A percentile compares a stretch with the other conserved stretches of the same genome.
These are phyloP conservation scores for Datura wrightii DNA, from an alignment of 257 asterid genomes.

Conservation along the genomic window DNA sequence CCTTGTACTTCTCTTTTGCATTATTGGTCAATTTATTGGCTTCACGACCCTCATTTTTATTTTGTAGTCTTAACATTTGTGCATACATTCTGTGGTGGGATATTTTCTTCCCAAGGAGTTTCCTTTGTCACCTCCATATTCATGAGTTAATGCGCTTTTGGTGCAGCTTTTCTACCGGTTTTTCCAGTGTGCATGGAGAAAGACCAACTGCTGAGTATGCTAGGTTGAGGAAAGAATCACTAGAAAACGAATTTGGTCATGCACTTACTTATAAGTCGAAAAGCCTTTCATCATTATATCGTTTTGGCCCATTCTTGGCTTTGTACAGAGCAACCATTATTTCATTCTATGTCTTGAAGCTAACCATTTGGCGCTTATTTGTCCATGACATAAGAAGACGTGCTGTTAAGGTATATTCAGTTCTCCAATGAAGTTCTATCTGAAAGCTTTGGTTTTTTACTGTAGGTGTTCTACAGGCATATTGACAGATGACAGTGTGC, in stretches of 20 bases:
- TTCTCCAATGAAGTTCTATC: slow-evolving; percentile 1
- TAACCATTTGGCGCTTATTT: slow-evolving; percentile 73
- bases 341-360: slow-evolving; percentile 81
- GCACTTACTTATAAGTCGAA: slow-evolving; percentile 57
- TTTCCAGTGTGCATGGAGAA: slow-evolving; percentile 95
- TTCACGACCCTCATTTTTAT: slow-evolving; percentile 6
- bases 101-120: slow-evolving; percentile 13
- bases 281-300: slow-evolving; percentile 63
- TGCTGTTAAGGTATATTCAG: slow-evolving; percentile 69
- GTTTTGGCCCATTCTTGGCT: slow-evolving; percentile 89
- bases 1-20: slow-evolving; percentile 21
- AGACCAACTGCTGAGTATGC: slow-evolving; percentile 97
- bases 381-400: slow-evolving; percentile 80
- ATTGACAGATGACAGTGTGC: background rate
- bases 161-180: slow-evolving; percentile 77
- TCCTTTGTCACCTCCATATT: background rate
- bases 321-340: slow-evolving; percentile 88
- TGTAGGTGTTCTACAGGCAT: background rate
- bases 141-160: slow-evolving; percentile 3
- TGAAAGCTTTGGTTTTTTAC: background rate
- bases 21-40: slow-evolving; percentile 12
- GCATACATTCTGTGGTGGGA: slow-evolving; percentile 16
- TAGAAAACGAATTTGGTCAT: slow-evolving; percentile 81
- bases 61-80: background rate
- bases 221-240: slow-evolving; percentile 82